phyloP scores from a whole-genome alignment of 805 yeast genomes.

The Komagataella populi region DNA sequence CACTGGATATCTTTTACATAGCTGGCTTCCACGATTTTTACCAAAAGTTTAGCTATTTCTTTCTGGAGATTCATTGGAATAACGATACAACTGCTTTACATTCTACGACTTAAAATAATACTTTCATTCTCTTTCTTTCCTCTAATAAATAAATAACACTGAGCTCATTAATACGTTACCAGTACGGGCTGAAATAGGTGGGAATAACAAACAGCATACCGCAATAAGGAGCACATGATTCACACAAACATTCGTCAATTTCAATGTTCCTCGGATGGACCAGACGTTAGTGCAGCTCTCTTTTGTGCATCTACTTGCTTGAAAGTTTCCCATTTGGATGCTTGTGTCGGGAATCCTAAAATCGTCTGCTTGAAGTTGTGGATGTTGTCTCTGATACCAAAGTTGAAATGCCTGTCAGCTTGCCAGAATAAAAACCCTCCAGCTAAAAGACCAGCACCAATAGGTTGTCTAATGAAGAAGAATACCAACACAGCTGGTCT shows the following conservation, averaged over 20 bases:
- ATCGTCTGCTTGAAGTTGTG: conserved; percentile 13
- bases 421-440: conserved; percentile 22
- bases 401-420: conserved; percentile 17
- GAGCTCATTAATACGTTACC: background rate
- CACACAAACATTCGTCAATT: background rate
- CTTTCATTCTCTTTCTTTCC: background rate
- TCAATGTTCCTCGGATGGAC: background rate
- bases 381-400: conserved; percentile 17
- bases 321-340: conserved; percentile 15
- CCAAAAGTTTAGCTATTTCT: too few species aligned
- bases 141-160: background rate
- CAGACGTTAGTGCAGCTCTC: conserved; percentile 4
- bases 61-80: too few species aligned
- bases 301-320: conserved; percentile 17
- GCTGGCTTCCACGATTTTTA: background rate
- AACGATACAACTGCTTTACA: background rate
- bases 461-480: conserved; percentile 22
- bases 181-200: background rate
- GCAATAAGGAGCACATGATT: background rate
- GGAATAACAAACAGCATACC: background rate
- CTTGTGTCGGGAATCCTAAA: conserved; percentile 20
- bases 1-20: background rate
- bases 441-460: conserved; percentile 18
- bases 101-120: background rate
- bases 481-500: conserved; percentile 23